Evolutionary conservation across 768 basidiomycete species (phyloP), one percentile per base, ranked within the genome.

Genomic region (Amanita molliuscula): DNA sequence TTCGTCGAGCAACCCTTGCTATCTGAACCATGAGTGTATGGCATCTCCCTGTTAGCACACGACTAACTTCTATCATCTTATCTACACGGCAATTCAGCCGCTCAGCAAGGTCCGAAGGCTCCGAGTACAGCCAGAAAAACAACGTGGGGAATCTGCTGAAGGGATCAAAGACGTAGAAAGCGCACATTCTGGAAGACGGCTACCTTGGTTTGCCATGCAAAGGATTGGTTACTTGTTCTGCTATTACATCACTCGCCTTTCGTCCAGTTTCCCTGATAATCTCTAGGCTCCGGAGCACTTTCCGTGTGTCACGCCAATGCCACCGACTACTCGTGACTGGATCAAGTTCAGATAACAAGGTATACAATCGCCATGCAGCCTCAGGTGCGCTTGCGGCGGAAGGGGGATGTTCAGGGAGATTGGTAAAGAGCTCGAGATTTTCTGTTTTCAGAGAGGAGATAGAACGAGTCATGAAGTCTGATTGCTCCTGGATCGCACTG

Each of bases 271-370:
- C 81, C 66, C 80, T 83, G 50, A 92, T 80, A 25, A 96, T 80
- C 37, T 76, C 72, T 6, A 99, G 64, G 55, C 77, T 88, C 33
- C 93, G 75, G 9, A 88, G 64, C 5, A 97, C 88, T 65, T 97
- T 99, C 28, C 95, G 74, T 0, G 90, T 84, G 58, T 99, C 96
- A 55, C 74, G 76, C 95, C 95, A 98, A 62, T 99, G 96, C 95
- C 95, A 98, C 54, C 93, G 72, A 26, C 73, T 73, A 0, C 87
- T 89, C 40, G 91, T 79, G 0, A 61, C 56, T 0, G 81, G 81
- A 58, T 98, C 96, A 4, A 98, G 71, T 3, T 67, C 60, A 7
- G 67, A 64, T 16, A 99, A 68, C 10, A 97, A 69, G 8, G 62
- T 66, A 59, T 92, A 77, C 15, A 96, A 65, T n/a, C 71, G 62